Base-by-base conservation (phyloP, 305 asterid genomes). In the Fraxinus latifolia region DNA sequence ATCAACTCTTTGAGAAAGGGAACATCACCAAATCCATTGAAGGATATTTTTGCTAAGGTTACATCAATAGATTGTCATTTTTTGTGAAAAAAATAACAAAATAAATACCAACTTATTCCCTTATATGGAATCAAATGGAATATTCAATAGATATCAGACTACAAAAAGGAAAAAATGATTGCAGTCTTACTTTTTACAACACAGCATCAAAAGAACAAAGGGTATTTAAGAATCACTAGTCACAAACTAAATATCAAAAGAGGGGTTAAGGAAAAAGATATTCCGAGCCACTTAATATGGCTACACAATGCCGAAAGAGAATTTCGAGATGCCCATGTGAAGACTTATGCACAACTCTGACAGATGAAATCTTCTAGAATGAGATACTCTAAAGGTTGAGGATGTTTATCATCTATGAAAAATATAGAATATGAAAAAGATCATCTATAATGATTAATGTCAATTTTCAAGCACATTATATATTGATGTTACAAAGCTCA, bases 381-480 rank as follows among this genome's bases (percentile, higher is more conserved):
- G 55, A 73, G 77, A 80, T 75, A 74, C 74, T 60, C 36, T 58
- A 15, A 50, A 27, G 80, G 37, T 8, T 42, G 84, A 79, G 25
- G 42, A 31, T 68, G n/a, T 68, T 29, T 12, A 25, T 68, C 1
- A 68, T 68, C 9, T 29, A 68, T 15, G 32, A 68, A 70, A 47
- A 27, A 17, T 68, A 27, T 29, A 39, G 17, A 70, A 70, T 19
- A 70, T 70, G 39, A 14, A 31, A 68, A 27, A 70, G 74, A 70
- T 42, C 32, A 5, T 27, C 6, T 4, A 9, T 62, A 62, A 23
- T 62, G 72, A 23, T 23, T 23, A 23, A 62, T 62, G 33, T 3
- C 33, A 23, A 8, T 25, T 62, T 4, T 65, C 72, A 3, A 65
- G 72, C 34, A 65, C 29, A 25, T 7, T 17, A 19, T 58, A 17